Evolutionary conservation across 2,329 filamentous ascomycete genomes (phyloP).

Genomic region (Talaromyces sp.): DNA sequence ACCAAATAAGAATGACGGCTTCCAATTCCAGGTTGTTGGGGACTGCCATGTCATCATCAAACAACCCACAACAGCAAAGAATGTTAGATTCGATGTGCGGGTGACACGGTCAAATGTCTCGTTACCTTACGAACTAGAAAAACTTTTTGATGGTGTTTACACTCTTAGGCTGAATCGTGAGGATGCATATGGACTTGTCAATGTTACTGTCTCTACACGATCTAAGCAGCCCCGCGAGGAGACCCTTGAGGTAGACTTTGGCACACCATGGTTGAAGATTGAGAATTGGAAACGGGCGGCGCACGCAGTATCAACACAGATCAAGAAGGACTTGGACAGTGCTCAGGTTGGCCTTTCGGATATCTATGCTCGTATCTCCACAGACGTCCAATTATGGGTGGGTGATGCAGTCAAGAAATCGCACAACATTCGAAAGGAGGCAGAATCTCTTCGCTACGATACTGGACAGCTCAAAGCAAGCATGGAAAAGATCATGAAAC

Average conservation of each 20-base stretch:
- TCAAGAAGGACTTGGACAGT: conserved; percentile 35
- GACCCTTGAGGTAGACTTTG: conserved; percentile 41
- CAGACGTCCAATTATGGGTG: conserved; percentile 37
- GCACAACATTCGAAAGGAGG: conserved; percentile 32
- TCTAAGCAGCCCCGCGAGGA: conserved; percentile 35
- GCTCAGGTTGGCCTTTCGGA: conserved; percentile 39
- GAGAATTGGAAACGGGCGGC: conserved; percentile 45
- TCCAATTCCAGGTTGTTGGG: conserved; percentile 54
- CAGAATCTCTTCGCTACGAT: conserved; percentile 25
- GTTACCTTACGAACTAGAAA: conserved; percentile 46
- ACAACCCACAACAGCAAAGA: conserved; percentile 46
- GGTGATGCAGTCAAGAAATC: conserved; percentile 36
- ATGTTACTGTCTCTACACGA: conserved; percentile 45
- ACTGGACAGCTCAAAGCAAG: conserved; percentile 25
- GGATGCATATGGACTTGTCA: conserved; percentile 48
- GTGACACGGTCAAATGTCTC: conserved; percentile 43
- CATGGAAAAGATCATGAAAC: conserved; percentile 26
- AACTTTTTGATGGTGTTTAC: conserved; percentile 53
- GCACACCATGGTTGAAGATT: conserved; percentile 47
- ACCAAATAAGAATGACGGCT: conserved; percentile 37
- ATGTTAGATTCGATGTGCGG: conserved; percentile 48
- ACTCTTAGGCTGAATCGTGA: conserved; percentile 49
- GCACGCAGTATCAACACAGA: conserved; percentile 32
- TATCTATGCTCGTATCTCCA: conserved; percentile 36
- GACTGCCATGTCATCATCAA: conserved; percentile 53